Evolutionary conservation across 768 basidiomycete genomes (phyloP).

Genomic region (Leccinum uliginosum): DNA sequence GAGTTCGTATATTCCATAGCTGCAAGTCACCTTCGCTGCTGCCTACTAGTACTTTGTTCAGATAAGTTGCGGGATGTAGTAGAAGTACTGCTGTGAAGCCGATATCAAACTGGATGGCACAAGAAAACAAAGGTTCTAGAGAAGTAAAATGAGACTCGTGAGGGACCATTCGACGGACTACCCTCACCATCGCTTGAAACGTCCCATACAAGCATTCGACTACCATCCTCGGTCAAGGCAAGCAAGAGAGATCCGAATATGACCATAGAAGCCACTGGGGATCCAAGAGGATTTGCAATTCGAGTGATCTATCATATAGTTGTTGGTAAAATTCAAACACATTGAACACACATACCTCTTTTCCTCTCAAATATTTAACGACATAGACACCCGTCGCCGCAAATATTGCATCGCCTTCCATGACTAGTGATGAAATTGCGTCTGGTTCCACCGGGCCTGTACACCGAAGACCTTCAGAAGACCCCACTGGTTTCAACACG

Average conservation of each 20-base stretch:
- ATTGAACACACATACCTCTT: slow-evolving; percentile 54
- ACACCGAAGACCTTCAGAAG: slow-evolving; percentile 3
- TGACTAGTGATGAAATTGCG: slow-evolving; percentile 68
- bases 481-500: not conserved
- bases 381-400: slow-evolving; percentile 62
- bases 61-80: slow-evolving; percentile 91
- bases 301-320: slow-evolving; percentile 40
- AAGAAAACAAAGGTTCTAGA: slow-evolving; percentile 29
- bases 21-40: slow-evolving; percentile 80
- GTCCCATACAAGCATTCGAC: slow-evolving; percentile 76
- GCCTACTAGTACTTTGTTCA: slow-evolving; percentile 90
- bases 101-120: slow-evolving; percentile 72
- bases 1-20: slow-evolving; percentile 90
- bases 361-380: slow-evolving; percentile 82
- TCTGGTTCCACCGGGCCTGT: slow-evolving; percentile 79
- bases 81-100: slow-evolving; percentile 83
- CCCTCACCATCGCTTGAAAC: slow-evolving; percentile 52
- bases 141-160: slow-evolving; percentile 10
- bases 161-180: slow-evolving; percentile 1
- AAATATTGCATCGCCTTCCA: slow-evolving; percentile 88
- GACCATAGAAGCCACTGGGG: slow-evolving; percentile 56
- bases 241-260: slow-evolving; percentile 82
- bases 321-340: slow-evolving; percentile 3
- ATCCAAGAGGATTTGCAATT: slow-evolving; percentile 61
- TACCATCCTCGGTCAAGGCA: slow-evolving; percentile 74